Percentiles rank a stretch among this genome's conserved stretches.
Conservation (phyloP, 805 yeast species). For the Komagataella pastoris region DNA sequence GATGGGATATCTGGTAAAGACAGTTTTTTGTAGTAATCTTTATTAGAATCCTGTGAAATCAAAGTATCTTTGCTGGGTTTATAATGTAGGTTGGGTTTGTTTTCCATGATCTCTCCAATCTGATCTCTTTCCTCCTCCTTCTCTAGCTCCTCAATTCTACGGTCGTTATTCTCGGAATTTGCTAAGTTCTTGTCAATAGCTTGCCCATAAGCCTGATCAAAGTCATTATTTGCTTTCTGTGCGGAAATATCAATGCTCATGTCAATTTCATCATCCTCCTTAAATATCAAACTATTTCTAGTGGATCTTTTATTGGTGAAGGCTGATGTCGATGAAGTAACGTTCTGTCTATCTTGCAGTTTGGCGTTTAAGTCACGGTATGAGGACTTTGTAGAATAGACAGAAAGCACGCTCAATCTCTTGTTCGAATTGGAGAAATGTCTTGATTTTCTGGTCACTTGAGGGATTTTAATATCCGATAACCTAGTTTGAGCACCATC, state of each 20-base stretch:
- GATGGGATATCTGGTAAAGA: constrained; percentile 34
- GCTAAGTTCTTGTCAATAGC: background rate
- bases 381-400: constrained; percentile 57
- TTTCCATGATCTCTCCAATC: background rate
- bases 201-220: background rate
- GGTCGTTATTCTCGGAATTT: background rate
- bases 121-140: background rate
- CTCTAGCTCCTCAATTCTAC: background rate
- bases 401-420: constrained; percentile 58
- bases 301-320: constrained; percentile 3
- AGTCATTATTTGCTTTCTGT: background rate
- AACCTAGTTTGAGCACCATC: constrained; percentile 32
- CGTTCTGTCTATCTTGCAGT: constrained; percentile 13
- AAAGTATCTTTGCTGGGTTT: constrained; percentile 26
- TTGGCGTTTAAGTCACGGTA: constrained; percentile 42
- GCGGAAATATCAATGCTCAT: background rate
- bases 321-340: constrained; percentile 4
- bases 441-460: constrained; percentile 55
- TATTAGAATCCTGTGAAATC: constrained; percentile 22
- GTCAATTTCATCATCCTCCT: background rate
- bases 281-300: constrained; percentile 1
- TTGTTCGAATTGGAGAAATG: constrained; percentile 49
- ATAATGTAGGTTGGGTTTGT: constrained; percentile 5
- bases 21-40: constrained; percentile 28
- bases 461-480: constrained; percentile 56